Conservation (phyloP, 2,329 filamentous ascomycete genomes). For the Cryphonectria japonica region DNA sequence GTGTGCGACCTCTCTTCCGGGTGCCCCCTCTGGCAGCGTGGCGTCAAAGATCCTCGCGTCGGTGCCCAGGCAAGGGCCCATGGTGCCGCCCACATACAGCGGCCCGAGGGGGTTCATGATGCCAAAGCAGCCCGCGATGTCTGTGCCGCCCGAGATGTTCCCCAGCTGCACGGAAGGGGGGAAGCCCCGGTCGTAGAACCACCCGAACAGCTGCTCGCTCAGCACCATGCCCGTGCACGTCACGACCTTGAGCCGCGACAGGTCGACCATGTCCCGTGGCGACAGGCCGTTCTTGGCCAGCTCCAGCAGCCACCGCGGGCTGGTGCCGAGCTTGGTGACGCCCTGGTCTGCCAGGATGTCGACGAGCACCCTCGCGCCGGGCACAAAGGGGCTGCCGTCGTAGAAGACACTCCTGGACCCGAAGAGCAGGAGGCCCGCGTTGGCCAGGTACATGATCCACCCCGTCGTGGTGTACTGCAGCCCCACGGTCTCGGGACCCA, state of each 20-base stretch:
- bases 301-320: slow-evolving; percentile 48
- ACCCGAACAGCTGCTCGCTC: slow-evolving; percentile 46
- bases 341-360: slow-evolving; percentile 15
- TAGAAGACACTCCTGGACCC: slow-evolving; percentile 30
- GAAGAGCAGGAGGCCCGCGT: slow-evolving; percentile 43
- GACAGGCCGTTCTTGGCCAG: slow-evolving; percentile 57
- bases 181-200: slow-evolving; percentile 47
- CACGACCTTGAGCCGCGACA: slow-evolving; percentile 64
- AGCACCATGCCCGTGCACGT: slow-evolving; percentile 69
- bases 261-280: slow-evolving; percentile 64
- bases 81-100: slow-evolving; percentile 61
- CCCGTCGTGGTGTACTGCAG: slow-evolving; percentile 70
- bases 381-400: slow-evolving; percentile 31
- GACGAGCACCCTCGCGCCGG: slow-evolving; percentile 19
- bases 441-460: slow-evolving; percentile 86
- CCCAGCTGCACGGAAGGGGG: slow-evolving; percentile 43
- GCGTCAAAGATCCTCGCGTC: slow-evolving; percentile 66
- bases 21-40: slow-evolving; percentile 50
- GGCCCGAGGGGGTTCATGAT: slow-evolving; percentile 66
- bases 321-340: slow-evolving; percentile 43
- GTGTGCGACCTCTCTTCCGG: slow-evolving; percentile 49
- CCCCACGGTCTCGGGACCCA: slow-evolving; percentile 43
- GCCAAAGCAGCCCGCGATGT: slow-evolving; percentile 44
- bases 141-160: slow-evolving; percentile 50
- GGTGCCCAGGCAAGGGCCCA: slow-evolving; percentile 54